A percentile compares a stretch with the other conserved stretches of the same genome.
phyloP scores from a whole-genome alignment of 345 rosid genomes.

The Ceriops zippeliana region DNA sequence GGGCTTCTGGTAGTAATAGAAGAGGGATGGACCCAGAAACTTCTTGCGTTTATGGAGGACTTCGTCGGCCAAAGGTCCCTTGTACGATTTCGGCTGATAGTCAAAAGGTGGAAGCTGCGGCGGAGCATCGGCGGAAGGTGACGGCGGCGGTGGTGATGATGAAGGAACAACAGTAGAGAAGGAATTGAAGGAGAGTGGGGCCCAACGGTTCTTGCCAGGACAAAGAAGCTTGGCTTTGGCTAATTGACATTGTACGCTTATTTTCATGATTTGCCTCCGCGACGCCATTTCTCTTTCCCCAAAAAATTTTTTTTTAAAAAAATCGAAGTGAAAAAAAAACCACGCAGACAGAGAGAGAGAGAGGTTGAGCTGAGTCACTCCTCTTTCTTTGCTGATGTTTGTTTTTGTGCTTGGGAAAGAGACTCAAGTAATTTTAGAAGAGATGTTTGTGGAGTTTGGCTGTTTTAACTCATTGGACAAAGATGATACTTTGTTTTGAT shows the following conservation, averaged over 20 bases:
- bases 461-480: too few species aligned
- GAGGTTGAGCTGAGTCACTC: too few species aligned
- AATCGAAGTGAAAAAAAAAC: too few species aligned
- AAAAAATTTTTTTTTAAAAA: too few species aligned
- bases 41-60: constrained; percentile 68
- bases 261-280: constrained; percentile 36
- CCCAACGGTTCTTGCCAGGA: not conserved
- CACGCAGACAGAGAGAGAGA: too few species aligned
- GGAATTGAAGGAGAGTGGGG: constrained; percentile 16
- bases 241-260: constrained; percentile 17
- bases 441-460: too few species aligned
- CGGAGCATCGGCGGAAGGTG: constrained; percentile 18
- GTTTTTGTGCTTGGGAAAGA: too few species aligned
- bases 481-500: too few species aligned
- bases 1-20: constrained; percentile 81
- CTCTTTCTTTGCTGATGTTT: too few species aligned
- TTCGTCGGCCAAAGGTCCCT: constrained; percentile 68
- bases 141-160: constrained; percentile 2
- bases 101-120: constrained; percentile 74
- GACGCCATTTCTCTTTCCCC: constrained; percentile 36
- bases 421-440: too few species aligned
- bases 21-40: constrained; percentile 85
- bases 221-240: constrained; percentile 11
- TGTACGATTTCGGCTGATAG: constrained; percentile 63
- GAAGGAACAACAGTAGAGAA: constrained; percentile 23